These are phyloP conservation scores for Cenchrus purpureus DNA, from an alignment of 176 grass and related monocot genomes.

Conservation along the genomic window DNA sequence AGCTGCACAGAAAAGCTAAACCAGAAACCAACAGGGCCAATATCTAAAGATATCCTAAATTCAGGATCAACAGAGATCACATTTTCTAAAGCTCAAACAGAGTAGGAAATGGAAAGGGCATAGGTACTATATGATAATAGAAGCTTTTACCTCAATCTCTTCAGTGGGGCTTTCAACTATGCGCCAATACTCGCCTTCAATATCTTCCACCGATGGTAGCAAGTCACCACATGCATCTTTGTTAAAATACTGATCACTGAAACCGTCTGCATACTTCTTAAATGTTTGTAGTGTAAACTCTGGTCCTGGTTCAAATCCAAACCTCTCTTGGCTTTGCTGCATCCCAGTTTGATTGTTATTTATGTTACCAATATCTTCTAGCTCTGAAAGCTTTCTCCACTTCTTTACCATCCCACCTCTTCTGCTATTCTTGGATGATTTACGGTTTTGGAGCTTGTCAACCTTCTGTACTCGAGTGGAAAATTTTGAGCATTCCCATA, in stretches of 20 bases:
- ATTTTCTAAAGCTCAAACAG: slow-evolving; percentile 18
- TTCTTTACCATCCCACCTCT: slow-evolving; percentile 69
- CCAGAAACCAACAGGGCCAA: background rate
- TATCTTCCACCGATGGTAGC: slow-evolving; percentile 65
- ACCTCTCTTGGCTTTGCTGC: slow-evolving; percentile 65
- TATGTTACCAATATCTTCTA: slow-evolving; percentile 36
- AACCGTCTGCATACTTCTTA: slow-evolving; percentile 86
- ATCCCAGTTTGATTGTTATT: slow-evolving; percentile 34
- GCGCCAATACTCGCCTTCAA: slow-evolving; percentile 94
- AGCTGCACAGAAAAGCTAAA: background rate
- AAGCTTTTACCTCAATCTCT: slow-evolving; percentile 81
- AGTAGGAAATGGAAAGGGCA: slow-evolving; percentile 3
- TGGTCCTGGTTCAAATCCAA: slow-evolving; percentile 92
- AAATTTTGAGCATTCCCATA: slow-evolving; percentile 82
- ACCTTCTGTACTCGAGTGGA: slow-evolving; percentile 75
- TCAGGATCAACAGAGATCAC: background rate
- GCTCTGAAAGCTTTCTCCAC: slow-evolving; percentile 63
- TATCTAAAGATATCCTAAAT: slow-evolving; percentile 21
- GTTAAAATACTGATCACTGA: slow-evolving; percentile 76
- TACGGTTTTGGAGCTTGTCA: slow-evolving; percentile 94
- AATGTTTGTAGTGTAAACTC: slow-evolving; percentile 81
- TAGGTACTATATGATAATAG: slow-evolving; percentile 5
- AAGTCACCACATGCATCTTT: slow-evolving; percentile 41
- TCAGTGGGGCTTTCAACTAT: slow-evolving; percentile 84
- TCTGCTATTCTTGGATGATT: slow-evolving; percentile 62